Conservation (phyloP, 1,139 yeast genomes). For the Geotrichum australiense region DNA sequence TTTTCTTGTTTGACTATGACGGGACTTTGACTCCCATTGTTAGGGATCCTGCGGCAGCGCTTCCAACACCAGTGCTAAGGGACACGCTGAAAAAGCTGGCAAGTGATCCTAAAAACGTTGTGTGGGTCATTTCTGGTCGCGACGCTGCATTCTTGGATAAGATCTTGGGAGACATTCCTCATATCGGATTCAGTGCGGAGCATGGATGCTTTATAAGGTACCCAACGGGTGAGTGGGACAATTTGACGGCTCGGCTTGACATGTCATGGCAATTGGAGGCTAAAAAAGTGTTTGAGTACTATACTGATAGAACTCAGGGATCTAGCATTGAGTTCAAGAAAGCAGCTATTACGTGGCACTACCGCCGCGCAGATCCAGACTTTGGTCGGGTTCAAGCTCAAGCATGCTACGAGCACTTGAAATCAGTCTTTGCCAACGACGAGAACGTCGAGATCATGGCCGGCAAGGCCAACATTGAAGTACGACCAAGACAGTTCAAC, state of each 20-base stretch:
- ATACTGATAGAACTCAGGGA: constrained; percentile 86
- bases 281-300: constrained; percentile 61
- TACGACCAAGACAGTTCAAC: constrained; percentile 85
- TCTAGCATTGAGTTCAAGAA: constrained; percentile 77
- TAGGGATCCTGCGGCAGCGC: constrained; percentile 92
- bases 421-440: constrained; percentile 50
- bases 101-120: constrained; percentile 71
- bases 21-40: constrained; percentile 96
- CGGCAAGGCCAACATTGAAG: constrained; percentile 94
- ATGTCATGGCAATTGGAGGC: constrained; percentile 91
- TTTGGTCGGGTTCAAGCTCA: constrained; percentile 80
- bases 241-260: constrained; percentile 71
- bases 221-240: constrained; percentile 65
- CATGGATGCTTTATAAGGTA: constrained; percentile 92
- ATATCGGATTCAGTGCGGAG: constrained; percentile 83
- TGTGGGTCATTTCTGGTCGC: constrained; percentile 94
- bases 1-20: constrained; percentile 89
- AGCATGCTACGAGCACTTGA: constrained; percentile 58
- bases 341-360: constrained; percentile 96
- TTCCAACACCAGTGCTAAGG: constrained; percentile 71
- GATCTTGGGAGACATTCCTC: constrained; percentile 65
- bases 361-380: constrained; percentile 87
- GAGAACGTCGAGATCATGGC: constrained; percentile 92
- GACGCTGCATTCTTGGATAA: constrained; percentile 82
- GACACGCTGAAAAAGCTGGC: constrained; percentile 53